Evolutionary conservation across 2,329 filamentous ascomycete species (phyloP).

Genomic region (Calonectria pseudoreteaudii): DNA sequence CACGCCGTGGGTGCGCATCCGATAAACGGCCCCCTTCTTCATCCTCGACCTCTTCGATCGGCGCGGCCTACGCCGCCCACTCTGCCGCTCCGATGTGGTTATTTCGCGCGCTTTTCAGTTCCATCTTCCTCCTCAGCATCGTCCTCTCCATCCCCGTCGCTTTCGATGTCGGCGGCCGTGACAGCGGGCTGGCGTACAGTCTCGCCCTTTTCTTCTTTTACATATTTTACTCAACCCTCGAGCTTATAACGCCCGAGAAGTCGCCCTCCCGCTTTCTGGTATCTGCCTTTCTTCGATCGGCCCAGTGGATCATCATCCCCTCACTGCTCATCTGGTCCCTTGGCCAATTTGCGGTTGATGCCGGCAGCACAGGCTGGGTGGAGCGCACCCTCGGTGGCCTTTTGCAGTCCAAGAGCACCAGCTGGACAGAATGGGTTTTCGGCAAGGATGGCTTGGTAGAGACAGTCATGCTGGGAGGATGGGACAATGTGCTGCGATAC

Average conservation of each 20-base stretch:
- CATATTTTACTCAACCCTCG: constrained; percentile 84
- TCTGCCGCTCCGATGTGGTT: constrained; percentile 77
- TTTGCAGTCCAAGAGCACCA: constrained; percentile 71
- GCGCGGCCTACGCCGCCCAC: constrained; percentile 44
- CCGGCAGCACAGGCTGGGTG: constrained; percentile 82
- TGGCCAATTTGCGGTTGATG: constrained; percentile 93
- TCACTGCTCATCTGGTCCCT: constrained; percentile 92
- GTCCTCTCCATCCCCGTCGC: constrained; percentile 96
- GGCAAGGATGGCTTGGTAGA: constrained; percentile 87
- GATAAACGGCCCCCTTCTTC: constrained; percentile 7
- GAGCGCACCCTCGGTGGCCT: constrained; percentile 80
- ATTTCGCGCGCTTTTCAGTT: constrained; percentile 82
- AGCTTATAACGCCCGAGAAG: constrained; percentile 81
- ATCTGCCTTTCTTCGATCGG: constrained; percentile 75
- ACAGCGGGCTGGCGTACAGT: constrained; percentile 94
- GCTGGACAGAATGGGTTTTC: constrained; percentile 86
- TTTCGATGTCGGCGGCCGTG: constrained; percentile 96
- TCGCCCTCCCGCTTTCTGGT: constrained; percentile 81
- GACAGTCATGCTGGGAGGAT: constrained; percentile 82
- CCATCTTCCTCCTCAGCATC: constrained; percentile 89
- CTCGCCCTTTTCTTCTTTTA: constrained; percentile 91
- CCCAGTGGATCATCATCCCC: constrained; percentile 90
- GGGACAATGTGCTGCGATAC: constrained; percentile 90
- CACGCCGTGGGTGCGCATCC: constrained; percentile 27
- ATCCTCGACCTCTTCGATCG: constrained; percentile 32